A percentile compares a stretch with the other conserved stretches of the same genome.
phyloP scores from a whole-genome alignment of 163 green algal genomes.

The Prototheca stagnorum region DNA sequence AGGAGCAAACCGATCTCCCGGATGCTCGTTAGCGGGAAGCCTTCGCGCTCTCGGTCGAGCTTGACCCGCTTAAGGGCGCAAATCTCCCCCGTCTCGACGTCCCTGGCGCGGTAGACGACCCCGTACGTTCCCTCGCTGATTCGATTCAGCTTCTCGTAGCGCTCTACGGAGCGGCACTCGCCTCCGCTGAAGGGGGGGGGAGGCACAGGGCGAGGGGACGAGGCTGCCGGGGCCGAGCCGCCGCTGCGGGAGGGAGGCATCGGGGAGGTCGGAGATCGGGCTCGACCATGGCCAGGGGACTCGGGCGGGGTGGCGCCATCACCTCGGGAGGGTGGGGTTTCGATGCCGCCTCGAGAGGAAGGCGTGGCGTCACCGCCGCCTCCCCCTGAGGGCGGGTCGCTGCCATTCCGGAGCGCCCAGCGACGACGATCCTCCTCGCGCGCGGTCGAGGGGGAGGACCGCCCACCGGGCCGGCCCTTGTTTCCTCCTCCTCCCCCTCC shows the following conservation, averaged over 20 bases:
- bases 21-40: conserved; percentile 88
- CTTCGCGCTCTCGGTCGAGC: conserved; percentile 81
- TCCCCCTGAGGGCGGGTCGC: background rate
- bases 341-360: too few relatives aligned
- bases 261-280: too few relatives aligned
- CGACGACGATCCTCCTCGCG: too few relatives aligned
- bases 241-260: background rate
- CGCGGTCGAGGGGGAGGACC: too few relatives aligned
- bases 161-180: conserved; percentile 68
- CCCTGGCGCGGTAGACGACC: conserved; percentile 66
- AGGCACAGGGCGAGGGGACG: too few relatives aligned
- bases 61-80: conserved; percentile 70
- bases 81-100: conserved; percentile 36
- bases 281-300: too few relatives aligned
- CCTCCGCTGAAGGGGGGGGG: too few relatives aligned
- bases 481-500: background rate
- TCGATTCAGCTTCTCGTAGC: conserved; percentile 73
- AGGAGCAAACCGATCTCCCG: conserved; percentile 96
- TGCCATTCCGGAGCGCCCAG: too few relatives aligned
- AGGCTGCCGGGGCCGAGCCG: background rate
- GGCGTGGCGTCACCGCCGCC: too few relatives aligned
- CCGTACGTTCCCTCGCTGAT: conserved; percentile 92
- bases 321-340: too few relatives aligned
- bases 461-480: background rate
- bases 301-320: too few relatives aligned